Evolutionary conservation across 352 stramenopile species (phyloP), one percentile per base, ranked within the genome.

Genomic region (Phytophthora cactorum): DNA sequence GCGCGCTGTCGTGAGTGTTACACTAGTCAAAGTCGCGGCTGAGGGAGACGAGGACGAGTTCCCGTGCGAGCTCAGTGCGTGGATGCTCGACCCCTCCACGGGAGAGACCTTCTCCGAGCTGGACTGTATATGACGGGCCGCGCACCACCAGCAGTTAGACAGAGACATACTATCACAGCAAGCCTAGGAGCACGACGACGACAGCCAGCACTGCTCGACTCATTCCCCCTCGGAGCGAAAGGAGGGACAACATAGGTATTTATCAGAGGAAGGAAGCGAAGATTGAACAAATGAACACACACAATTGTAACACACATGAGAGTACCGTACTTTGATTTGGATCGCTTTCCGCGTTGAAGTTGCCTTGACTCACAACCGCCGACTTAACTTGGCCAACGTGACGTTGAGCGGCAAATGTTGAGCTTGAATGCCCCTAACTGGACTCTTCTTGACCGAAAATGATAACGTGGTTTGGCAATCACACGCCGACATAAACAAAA

Each of bases 11-110:
- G 84, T 90, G 25, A 81, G 80, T 46, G 81, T 88, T 50, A 90
- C 82, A 36, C 77, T 92, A 11, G 79, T 89, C 49, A 77, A 80
- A 34, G 79, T 82, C 14, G 75, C 74, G 27, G 63, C 76, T 28
- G 67, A 84, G 57, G 78, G 76, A 52, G 65, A 82, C 43, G 66
- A 76, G 15, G 68, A 78, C 36, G 73, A 89, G 59, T 90, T 89
- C 52, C 78, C 81, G 52, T 90, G 84, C 67, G 74, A 92, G 55
- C 74, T 92, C 31, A 88, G 70, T 31, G 84, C 84, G 9, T 78
- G 69, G 68, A 68, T 82, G 75, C 59, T 82, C 3, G 75, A 82
- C 53, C 67, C 74, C 12, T 53, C 56, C 5, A 69, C 67, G n/a
- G 74, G 62, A 41, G 70, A 79, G 59, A 73, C 67, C 17, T 82